Percentiles rank a stretch among this genome's conserved stretches.
These are phyloP conservation scores for Nepenthes mirabilis DNA, from an alignment of 148 eudicot species.

Conservation along the genomic window DNA sequence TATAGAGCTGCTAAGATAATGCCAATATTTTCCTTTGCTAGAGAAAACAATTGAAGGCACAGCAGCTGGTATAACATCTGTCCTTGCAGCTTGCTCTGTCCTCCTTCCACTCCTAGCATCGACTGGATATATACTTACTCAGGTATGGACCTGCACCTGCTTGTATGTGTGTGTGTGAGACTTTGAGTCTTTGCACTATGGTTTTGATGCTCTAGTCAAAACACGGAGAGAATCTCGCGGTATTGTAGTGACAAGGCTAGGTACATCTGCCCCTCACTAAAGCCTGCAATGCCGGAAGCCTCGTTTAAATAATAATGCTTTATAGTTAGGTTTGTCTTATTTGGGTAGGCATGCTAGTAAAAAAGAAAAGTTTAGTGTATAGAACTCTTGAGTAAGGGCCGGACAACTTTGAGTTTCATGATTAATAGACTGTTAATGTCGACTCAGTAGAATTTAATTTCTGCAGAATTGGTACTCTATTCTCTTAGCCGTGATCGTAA, in stretches of 20 bases:
- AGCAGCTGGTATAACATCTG: slow-evolving; percentile 95
- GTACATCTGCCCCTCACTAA: no score
- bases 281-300: no score
- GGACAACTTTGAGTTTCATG: not conserved
- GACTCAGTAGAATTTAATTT: not conserved
- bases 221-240: no score
- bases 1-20: not conserved
- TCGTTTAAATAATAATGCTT: no score
- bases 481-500: slow-evolving; percentile 65
- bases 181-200: no score
- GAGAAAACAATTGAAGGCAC: slow-evolving; percentile 98
- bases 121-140: slow-evolving; percentile 61
- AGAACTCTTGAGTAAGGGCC: no score
- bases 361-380: no score
- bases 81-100: slow-evolving; percentile 70
- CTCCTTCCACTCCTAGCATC: slow-evolving; percentile 81
- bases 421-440: not conserved
- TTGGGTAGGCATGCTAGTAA: no score
- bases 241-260: no score
- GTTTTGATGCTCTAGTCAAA: no score
- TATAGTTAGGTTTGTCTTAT: no score
- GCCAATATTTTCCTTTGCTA: slow-evolving; percentile 12
- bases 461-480: slow-evolving; percentile 90
- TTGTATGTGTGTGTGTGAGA: not conserved
- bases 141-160: slow-evolving; percentile 12